Percentiles rank a stretch among this genome's conserved stretches.
Conservation (phyloP, 371 early-diverging fungal genomes). For the Mucor piriformis region DNA sequence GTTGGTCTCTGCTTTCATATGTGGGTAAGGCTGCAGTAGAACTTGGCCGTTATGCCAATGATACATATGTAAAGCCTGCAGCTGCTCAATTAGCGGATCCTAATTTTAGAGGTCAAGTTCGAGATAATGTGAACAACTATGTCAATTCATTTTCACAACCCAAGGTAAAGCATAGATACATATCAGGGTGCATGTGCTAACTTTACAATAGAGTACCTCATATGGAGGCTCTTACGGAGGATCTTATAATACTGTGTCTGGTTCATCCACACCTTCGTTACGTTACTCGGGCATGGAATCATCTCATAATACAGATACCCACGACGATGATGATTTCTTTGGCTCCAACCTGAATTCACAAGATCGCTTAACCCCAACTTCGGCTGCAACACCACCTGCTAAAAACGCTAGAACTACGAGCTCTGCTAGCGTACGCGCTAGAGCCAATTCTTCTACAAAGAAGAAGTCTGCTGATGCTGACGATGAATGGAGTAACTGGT, state of each 20-base stretch:
- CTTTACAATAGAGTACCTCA: background rate
- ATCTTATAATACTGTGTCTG: background rate
- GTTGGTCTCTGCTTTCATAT: slow-evolving; percentile 77
- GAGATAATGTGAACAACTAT: slow-evolving; percentile 69
- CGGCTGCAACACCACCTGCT: slow-evolving; percentile 39
- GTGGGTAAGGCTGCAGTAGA: slow-evolving; percentile 63
- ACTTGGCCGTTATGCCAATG: slow-evolving; percentile 77
- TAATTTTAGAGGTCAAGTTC: slow-evolving; percentile 75
- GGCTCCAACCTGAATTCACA: slow-evolving; percentile 38
- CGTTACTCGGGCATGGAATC: slow-evolving; percentile 16
- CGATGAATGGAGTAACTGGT: slow-evolving; percentile 65
- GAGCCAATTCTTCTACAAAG: slow-evolving; percentile 42
- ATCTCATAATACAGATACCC: slow-evolving; percentile 30
- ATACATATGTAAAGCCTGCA: slow-evolving; percentile 84
- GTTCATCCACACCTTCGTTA: slow-evolving; percentile 16
- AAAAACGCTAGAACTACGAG: background rate
- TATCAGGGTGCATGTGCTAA: too few species aligned
- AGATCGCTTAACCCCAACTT: slow-evolving; percentile 23
- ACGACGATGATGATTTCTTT: slow-evolving; percentile 54
- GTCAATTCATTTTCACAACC: slow-evolving; percentile 44
- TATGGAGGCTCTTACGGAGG: background rate
- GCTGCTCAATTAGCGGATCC: slow-evolving; percentile 88
- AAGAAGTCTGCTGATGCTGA: slow-evolving; percentile 47
- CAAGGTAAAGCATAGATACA: slow-evolving; percentile 59
- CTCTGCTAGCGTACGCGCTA: slow-evolving; percentile 20